Base-by-base conservation (phyloP, 2,329 filamentous ascomycete genomes). In the Juglanconis sp. region DNA sequence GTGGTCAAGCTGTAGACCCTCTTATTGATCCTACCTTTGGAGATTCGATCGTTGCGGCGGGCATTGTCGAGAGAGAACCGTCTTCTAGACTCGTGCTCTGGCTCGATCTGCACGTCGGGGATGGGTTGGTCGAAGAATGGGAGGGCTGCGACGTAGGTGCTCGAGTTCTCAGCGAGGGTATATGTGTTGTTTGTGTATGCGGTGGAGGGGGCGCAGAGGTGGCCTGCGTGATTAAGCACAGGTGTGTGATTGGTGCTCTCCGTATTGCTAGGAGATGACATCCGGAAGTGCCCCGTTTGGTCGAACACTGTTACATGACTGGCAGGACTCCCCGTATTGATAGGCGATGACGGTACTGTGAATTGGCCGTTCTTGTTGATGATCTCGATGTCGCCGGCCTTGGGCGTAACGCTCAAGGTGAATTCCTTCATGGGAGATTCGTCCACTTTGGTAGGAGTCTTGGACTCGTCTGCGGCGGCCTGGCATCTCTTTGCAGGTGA, bases 81-180 rank as follows among this genome's bases (percentile, higher is more conserved):
- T 52, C 72, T 64, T 15, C 64, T 66, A 30, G 63, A 59, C 62
- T 74, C 71, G n/a, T 73, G 62, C 5, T 68, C 53, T 0, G 72
- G 65, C 57, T 69, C 70, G 11, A 47, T 49, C 7, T 50, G 56
- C 1, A 53, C 34, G 2, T 69, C 61, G 1, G 64, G 56, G 3
- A 48, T 55, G 0, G 70, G 70, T 40, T 70, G 70, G 24, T 71
- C 68, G 46, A 74, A 74, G 8, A 73, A 30, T 8, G 59, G 53
- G 3, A 63, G 5, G 11, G 56, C 34, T 5, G 35, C 24, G 5
- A 49, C 35, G 10, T 47, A 17, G 4, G 17, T 15, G 11, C 38
- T n/a, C 2, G 24, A 24, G 5, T 6, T 17, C 11, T 35, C 53
- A 11, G 32, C 34, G 24, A 24, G n/a, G 13, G 11, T 10, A 36